Base-by-base conservation (phyloP, 2,329 filamentous ascomycete species). In the Ophiostoma novo-ulmi region DNA sequence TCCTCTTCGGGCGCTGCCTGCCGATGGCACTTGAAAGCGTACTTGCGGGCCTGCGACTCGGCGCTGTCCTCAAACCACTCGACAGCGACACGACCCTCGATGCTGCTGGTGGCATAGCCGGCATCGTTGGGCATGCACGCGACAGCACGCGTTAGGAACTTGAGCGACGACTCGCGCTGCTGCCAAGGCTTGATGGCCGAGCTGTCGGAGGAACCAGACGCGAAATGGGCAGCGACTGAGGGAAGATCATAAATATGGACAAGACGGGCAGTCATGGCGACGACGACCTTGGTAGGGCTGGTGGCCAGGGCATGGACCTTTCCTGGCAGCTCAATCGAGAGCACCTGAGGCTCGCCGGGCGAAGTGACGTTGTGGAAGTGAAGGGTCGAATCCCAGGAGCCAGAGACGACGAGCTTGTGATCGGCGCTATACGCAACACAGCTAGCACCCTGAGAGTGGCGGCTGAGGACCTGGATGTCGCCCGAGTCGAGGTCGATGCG, bases 11-110 rank as follows among this genome's bases (percentile, higher is more conserved):
- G 80, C 11, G 84, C 85, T 1, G 88, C 85, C 79, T 97, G 92
- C 5, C 95, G 88, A 80, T 99, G 95, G 80, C 95, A 99, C 80
- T 99, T 99, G 87, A 99, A 99, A 17, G 95, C 95, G 79, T 98
- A 99, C 80, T 97, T 98, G 75, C 94, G 88, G 55, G 91, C 90
- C 81, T 98, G 94, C 4, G 91, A 94, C 79, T 94, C 91, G 61
- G 88, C 84, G 5, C 89, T 92, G 20, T 95, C 92, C 78, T 98
- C 95, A 78, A 99, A 98, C 92, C 94, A 98, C 80, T 99, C 95
- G 0, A 99, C 95, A 0, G 94, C 94, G 1, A 99, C 93, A 75
- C 95, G 89, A 5, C 95, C 95, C 78, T 99, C 95, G 76, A 99
- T 99, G 76, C 90, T 94, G 71, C 88, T 92, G 1, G 91, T 94